Conservation (phyloP, 1,284 basidiomycete genomes). For the Tilletia walkeri region DNA sequence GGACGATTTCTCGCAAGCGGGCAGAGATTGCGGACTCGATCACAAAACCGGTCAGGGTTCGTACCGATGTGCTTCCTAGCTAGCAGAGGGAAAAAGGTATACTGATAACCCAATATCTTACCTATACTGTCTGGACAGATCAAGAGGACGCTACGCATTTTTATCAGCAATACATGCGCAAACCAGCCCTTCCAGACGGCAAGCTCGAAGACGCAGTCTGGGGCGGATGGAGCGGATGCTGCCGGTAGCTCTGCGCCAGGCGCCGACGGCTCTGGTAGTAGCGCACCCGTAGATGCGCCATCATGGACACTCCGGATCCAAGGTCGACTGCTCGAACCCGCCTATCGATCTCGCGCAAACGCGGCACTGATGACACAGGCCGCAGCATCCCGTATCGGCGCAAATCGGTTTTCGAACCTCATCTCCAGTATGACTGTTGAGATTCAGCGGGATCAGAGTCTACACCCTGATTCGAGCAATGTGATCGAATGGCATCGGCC, state of each 20-base stretch:
- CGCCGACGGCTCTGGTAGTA: conserved; percentile 59
- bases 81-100: conserved; percentile 54
- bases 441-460: conserved; percentile 74
- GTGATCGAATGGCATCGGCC: conserved; percentile 59
- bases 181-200: conserved; percentile 63
- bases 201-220: conserved; percentile 33
- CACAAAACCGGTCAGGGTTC: conserved; percentile 57
- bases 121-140: conserved; percentile 61
- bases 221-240: conserved; percentile 24
- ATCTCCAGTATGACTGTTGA: conserved; percentile 83
- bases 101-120: not conserved
- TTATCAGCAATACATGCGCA: conserved; percentile 81
- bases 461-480: conserved; percentile 64
- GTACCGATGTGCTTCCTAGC: conserved; percentile 19
- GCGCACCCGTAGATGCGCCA: conserved; percentile 58
- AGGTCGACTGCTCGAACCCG: conserved; percentile 70
- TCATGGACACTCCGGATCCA: conserved; percentile 88
- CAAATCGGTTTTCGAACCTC: conserved; percentile 76
- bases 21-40: conserved; percentile 65
- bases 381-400: conserved; percentile 43
- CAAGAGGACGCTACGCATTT: conserved; percentile 80
- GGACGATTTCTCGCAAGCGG: conserved; percentile 87
- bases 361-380: conserved; percentile 48
- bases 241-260: conserved; percentile 55
- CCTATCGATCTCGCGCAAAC: conserved; percentile 44